Percentiles rank a stretch among this genome's conserved stretches.
Conservation (phyloP, 129 eudicot genomes). For the Escallonia rubra region DNA sequence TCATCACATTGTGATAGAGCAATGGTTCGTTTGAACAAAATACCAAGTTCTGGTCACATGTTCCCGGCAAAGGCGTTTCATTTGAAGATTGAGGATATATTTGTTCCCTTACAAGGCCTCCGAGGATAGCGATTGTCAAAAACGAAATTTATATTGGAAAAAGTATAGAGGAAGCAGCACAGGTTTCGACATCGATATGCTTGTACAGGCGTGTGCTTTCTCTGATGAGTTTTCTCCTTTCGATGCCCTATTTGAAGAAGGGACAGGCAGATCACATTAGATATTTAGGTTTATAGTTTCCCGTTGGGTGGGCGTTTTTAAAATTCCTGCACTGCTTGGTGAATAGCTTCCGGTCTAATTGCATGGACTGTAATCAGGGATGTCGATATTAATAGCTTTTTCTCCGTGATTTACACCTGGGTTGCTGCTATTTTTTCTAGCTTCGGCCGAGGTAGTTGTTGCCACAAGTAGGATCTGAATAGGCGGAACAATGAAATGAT, state of each 20-base stretch:
- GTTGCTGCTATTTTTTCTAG: neutral
- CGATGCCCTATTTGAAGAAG: neutral
- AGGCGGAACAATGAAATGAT: neutral
- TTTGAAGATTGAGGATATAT: slow-evolving; percentile 21
- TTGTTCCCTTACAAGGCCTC: slow-evolving; percentile 19
- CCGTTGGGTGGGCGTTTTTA: neutral
- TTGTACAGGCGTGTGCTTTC: slow-evolving; percentile 36
- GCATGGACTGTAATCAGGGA: neutral
- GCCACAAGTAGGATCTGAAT: neutral
- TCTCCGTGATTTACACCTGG: neutral
- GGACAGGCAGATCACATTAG: neutral
- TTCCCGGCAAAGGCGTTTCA: neutral
- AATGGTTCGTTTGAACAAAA: slow-evolving; percentile 10
- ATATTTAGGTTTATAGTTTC: neutral
- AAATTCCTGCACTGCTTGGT: neutral
- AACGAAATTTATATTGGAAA: slow-evolving; percentile 9
- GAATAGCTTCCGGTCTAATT: neutral
- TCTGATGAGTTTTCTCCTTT: neutral
- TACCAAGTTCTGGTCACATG: slow-evolving; percentile 4
- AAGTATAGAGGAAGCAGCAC: slow-evolving; percentile 10
- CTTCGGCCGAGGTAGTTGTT: neutral
- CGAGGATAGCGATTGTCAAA: slow-evolving; percentile 2
- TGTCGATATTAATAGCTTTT: neutral
- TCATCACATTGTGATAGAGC: slow-evolving; percentile 18
- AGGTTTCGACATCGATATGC: slow-evolving; percentile 19